These are phyloP conservation scores for Boletus rubescentipes DNA, from an alignment of 768 basidiomycete genomes.

Conservation along the genomic window DNA sequence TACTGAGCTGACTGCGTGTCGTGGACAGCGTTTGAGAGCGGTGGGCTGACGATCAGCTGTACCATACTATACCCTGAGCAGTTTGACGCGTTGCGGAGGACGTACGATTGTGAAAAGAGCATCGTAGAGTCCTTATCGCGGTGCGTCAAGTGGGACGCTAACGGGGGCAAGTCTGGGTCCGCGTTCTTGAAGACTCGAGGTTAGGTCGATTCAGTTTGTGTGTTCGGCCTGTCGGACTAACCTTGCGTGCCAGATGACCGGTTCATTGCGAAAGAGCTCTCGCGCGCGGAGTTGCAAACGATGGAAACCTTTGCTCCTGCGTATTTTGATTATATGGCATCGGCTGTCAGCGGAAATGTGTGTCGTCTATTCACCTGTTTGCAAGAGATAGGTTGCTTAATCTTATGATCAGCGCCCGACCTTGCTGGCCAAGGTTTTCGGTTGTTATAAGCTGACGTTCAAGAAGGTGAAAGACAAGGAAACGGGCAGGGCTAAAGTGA, in stretches of 20 bases:
- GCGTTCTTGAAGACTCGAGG: constrained; percentile 96
- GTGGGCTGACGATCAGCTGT: constrained; percentile 87
- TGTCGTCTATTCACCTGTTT: constrained; percentile 25
- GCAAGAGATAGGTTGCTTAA: constrained; percentile 5
- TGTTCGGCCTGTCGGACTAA: not conserved
- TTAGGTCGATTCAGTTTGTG: constrained; percentile 30
- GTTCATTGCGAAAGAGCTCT: constrained; percentile 97
- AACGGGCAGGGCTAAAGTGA: constrained; percentile 65
- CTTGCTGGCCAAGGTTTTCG: constrained; percentile 93
- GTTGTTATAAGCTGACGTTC: constrained; percentile 93
- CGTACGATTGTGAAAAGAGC: constrained; percentile 91
- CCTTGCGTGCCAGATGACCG: constrained; percentile 71
- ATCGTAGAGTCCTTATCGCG: constrained; percentile 92
- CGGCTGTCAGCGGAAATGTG: constrained; percentile 84
- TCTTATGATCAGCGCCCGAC: constrained; percentile 71
- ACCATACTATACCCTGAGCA: constrained; percentile 95
- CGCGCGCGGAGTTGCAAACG: constrained; percentile 85
- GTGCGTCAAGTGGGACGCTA: constrained; percentile 95
- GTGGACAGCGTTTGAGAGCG: constrained; percentile 79
- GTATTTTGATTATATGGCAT: constrained; percentile 98
- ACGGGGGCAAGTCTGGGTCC: constrained; percentile 95
- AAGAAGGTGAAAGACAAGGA: constrained; percentile 72
- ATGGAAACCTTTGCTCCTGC: constrained; percentile 97
- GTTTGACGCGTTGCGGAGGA: constrained; percentile 89
- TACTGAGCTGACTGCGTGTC: constrained; percentile 6